Evolutionary conservation across 208 protist species (phyloP).

Genomic region (Lotmaria passim): DNA sequence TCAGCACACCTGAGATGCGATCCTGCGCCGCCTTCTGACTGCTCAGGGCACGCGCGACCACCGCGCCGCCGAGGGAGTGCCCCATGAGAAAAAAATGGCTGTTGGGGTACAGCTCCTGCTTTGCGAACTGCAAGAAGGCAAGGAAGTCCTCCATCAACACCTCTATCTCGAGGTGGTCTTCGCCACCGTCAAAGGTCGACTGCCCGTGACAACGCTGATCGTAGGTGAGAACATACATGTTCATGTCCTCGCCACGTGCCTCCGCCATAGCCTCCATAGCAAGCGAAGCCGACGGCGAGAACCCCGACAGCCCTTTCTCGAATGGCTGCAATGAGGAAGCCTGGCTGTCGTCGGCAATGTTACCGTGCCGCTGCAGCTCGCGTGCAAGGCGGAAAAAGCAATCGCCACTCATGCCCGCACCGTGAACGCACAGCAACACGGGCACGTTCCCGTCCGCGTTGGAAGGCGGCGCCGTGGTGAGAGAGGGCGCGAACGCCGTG

Average conservation of each 20-base stretch:
- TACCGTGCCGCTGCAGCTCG: conserved; percentile 31
- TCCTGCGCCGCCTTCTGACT: conserved; percentile 32
- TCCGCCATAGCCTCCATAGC: conserved; percentile 20
- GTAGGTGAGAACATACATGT: conserved; percentile 68
- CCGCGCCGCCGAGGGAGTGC: conserved; percentile 88
- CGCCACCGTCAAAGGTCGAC: conserved; percentile 68
- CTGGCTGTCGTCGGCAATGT: neutral
- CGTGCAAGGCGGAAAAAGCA: conserved; percentile 67
- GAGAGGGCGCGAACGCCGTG: conserved; percentile 40
- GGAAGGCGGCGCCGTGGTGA: conserved; percentile 5
- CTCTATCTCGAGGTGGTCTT: conserved; percentile 66
- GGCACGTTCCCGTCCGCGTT: conserved; percentile 28
- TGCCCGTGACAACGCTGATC: conserved; percentile 91
- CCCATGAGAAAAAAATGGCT: conserved; percentile 75
- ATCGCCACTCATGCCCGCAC: conserved; percentile 85
- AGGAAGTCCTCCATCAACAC: conserved; percentile 75
- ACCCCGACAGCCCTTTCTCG: neutral
- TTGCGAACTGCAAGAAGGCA: conserved; percentile 46
- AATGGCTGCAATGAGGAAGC: neutral
- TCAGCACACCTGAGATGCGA: conserved; percentile 62
- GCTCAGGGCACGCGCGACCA: conserved; percentile 60
- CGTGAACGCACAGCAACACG: conserved; percentile 91
- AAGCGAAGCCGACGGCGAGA: neutral
- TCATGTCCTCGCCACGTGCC: conserved; percentile 36
- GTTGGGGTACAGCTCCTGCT: conserved; percentile 45